Conservation (phyloP, 345 rosid species). For the Raphanus sativus region DNA sequence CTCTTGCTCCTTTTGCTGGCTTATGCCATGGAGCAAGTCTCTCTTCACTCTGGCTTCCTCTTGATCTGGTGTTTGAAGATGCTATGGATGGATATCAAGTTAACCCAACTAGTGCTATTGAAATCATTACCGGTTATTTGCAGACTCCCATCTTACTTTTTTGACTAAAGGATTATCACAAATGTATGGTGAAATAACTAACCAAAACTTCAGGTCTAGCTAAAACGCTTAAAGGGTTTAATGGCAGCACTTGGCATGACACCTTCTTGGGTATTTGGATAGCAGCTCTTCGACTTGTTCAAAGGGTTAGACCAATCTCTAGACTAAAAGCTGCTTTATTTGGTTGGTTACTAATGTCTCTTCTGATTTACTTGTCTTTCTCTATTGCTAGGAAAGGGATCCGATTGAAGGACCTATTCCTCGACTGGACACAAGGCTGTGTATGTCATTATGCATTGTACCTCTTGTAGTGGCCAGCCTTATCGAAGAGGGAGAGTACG, state of each 20-base stretch:
- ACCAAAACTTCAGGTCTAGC: slow-evolving; percentile 61
- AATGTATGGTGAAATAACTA: slow-evolving; percentile 12
- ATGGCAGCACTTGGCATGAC: slow-evolving; percentile 84
- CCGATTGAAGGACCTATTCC: slow-evolving; percentile 93
- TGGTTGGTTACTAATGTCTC: slow-evolving; percentile 13
- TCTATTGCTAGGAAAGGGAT: slow-evolving; percentile 72
- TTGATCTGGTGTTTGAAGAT: slow-evolving; percentile 91
- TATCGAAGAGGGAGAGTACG: slow-evolving; percentile 77
- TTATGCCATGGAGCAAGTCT: slow-evolving; percentile 67
- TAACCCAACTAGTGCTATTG: slow-evolving; percentile 69
- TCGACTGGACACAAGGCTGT: slow-evolving; percentile 77
- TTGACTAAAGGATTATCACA: neutral
- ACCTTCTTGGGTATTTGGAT: slow-evolving; percentile 92
- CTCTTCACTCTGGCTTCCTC: slow-evolving; percentile 92
- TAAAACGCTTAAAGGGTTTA: slow-evolving; percentile 77
- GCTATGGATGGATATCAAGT: slow-evolving; percentile 92
- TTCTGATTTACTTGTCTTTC: slow-evolving; percentile 9
- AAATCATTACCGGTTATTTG: slow-evolving; percentile 67
- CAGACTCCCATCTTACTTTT: neutral
- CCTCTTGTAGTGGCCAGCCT: slow-evolving; percentile 76
- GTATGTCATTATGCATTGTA: slow-evolving; percentile 78
- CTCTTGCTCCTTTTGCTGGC: slow-evolving; percentile 58
- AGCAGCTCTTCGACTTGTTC: slow-evolving; percentile 93
- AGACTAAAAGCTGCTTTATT: neutral
- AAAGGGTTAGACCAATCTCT: slow-evolving; percentile 63